A percentile compares a stretch with the other conserved stretches of the same genome.
Conservation (phyloP, 2,329 filamentous ascomycete species). For the Xylaria sp. region DNA sequence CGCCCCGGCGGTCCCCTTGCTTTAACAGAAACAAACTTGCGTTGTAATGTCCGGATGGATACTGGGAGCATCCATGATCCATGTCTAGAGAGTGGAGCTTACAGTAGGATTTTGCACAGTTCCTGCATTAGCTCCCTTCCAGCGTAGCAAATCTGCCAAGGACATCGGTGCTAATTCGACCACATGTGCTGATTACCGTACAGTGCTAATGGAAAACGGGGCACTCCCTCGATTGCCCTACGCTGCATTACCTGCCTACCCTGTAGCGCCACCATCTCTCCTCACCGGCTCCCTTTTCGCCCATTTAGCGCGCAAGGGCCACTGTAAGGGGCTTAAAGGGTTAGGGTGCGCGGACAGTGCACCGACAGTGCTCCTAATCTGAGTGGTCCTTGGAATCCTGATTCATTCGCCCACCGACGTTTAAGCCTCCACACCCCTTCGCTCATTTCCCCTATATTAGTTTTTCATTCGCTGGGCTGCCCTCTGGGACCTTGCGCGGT, state of each 20-base stretch:
- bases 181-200: conserved; percentile 11
- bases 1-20: neutral
- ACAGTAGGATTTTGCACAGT: conserved; percentile 38
- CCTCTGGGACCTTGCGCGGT: conserved; percentile 36
- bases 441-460: conserved; percentile 50
- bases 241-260: neutral
- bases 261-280: no score
- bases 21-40: conserved; percentile 26
- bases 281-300: neutral
- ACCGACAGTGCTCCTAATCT: conserved; percentile 41
- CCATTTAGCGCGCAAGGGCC: conserved; percentile 3
- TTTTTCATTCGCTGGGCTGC: conserved; percentile 48
- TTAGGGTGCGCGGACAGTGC: conserved; percentile 40
- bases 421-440: conserved; percentile 48
- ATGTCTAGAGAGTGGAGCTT: conserved; percentile 16
- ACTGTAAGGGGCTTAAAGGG: neutral
- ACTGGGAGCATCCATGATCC: conserved; percentile 25
- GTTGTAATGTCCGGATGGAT: conserved; percentile 27
- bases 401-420: conserved; percentile 33
- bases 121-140: conserved; percentile 44
- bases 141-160: conserved; percentile 30
- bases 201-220: conserved; percentile 21
- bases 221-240: neutral
- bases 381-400: conserved; percentile 24
- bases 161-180: conserved; percentile 15